Evolutionary conservation across 371 early-diverging fungal genomes (phyloP).

Genomic region (Mortierella sp.): DNA sequence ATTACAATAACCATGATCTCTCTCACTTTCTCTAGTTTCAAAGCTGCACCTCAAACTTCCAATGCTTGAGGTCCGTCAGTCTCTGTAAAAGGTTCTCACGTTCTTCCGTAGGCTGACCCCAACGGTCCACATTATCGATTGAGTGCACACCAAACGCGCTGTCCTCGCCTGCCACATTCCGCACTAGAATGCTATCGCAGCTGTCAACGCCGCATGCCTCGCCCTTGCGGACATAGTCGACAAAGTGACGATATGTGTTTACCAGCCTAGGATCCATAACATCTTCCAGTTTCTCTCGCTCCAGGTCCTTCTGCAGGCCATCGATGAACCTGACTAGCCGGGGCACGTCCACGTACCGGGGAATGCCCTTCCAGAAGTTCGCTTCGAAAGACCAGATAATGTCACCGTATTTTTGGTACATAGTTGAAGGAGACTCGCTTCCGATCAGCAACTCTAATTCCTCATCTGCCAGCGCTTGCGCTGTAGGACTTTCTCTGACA

Average conservation of each 20-base stretch:
- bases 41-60: too few species aligned
- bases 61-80: too few species aligned
- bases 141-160: constrained; percentile 28
- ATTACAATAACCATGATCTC: too few species aligned
- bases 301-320: constrained; percentile 9
- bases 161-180: constrained; percentile 15
- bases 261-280: too few species aligned
- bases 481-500: constrained; percentile 1
- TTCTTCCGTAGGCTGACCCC: constrained; percentile 15
- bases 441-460: constrained; percentile 17
- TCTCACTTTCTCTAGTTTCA: too few species aligned
- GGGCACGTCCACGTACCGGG: constrained; percentile 33
- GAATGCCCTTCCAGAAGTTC: constrained; percentile 25
- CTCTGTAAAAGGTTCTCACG: too few species aligned
- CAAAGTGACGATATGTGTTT: constrained; percentile 1
- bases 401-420: constrained; percentile 22
- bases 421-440: not conserved
- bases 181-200: constrained; percentile 1
- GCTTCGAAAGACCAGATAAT: not conserved
- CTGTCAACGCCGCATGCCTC: constrained; percentile 9
- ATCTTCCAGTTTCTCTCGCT: constrained; percentile 3
- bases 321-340: constrained; percentile 21
- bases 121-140: constrained; percentile 12
- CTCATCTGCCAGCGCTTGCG: constrained; percentile 16
- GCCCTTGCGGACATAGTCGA: constrained; percentile 21